These are phyloP conservation scores for Pueraria montana DNA, from an alignment of 306 rosid genomes.

Conservation along the genomic window DNA sequence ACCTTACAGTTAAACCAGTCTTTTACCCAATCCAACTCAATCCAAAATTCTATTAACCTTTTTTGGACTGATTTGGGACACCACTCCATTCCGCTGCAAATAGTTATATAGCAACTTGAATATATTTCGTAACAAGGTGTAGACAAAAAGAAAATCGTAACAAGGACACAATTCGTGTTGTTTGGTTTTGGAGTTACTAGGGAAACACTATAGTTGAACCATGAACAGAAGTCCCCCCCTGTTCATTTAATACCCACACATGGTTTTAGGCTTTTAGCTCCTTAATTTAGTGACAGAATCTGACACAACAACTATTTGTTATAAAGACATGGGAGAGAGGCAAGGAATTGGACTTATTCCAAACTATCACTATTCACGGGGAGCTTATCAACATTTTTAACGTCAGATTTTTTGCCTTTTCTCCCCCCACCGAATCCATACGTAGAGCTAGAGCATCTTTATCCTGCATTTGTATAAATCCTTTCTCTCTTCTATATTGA, in stretches of 20 bases:
- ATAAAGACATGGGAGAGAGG: constrained; percentile 24
- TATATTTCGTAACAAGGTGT: neutral
- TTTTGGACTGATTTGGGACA: neutral
- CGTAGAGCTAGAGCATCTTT: no score
- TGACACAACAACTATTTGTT: constrained; percentile 40
- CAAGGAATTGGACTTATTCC: constrained; percentile 11
- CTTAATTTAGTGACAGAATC: constrained; percentile 49
- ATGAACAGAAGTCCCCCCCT: constrained; percentile 9
- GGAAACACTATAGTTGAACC: neutral
- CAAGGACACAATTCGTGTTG: neutral
- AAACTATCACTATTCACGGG: neutral
- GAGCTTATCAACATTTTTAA: constrained; percentile 1
- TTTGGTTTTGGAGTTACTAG: constrained; percentile 29
- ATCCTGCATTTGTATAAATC: neutral
- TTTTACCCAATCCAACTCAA: no score
- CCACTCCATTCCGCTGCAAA: neutral
- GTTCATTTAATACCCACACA: constrained; percentile 37
- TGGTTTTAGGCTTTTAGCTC: constrained; percentile 50
- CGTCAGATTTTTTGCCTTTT: neutral
- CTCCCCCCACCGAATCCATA: neutral
- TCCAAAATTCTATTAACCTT: neutral
- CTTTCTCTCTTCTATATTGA: neutral
- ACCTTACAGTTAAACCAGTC: neutral
- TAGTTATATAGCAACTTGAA: neutral
- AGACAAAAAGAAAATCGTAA: constrained; percentile 18